Evolutionary conservation across 352 stramenopile species (phyloP), one percentile per base, ranked within the genome.

Genomic region (Globisporangium carolinianum): DNA sequence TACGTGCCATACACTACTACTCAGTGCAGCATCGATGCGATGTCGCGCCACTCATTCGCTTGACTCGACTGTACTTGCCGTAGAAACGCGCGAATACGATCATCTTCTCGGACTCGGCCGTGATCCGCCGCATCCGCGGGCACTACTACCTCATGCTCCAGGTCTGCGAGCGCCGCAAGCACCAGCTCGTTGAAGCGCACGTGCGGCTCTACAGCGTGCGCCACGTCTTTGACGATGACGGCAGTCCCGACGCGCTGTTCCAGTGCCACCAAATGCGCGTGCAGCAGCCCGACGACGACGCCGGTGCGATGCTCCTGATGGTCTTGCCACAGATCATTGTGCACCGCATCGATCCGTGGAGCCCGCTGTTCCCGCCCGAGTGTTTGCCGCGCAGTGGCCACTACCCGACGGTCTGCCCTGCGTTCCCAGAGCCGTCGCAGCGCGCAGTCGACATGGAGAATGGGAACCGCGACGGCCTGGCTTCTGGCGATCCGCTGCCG

Each of bases 141-240:
- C 74, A 93, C 47, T 95, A 85, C 61, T 96, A 95, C 75, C 86
- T 97, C 51, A 97, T 97, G 87, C 87, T 96, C 58, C 88, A 97
- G 53, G 80, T 91, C 0, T 97, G 88, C 53, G 88, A 97, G 60
- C 73, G 86, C 38, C 80, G 88, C 35, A 95, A 95, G 57, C 86
- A 96, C 54, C 88, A 97, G 58, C 81, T 95, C 15, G 82, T 91
- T 2, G 85, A 95, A 52, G 85, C 83, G 4, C 85, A 95, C 60
- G 79, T 95, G 17, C 83, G 85, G 9, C 57, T 90, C 10, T 95
- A 95, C 61, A 82, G 83, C n/a, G 79, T 95, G 42, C 77, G 79
- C 6, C 81, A 93, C 51, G 75, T 89, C 12, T 65, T 76, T 15
- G 72, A 73, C 37, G 61, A 74, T 58, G 72, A 89, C 48, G 81